phyloP scores from a whole-genome alignment of 2,329 filamentous ascomycete genomes.

The Lithohypha guttulata region DNA sequence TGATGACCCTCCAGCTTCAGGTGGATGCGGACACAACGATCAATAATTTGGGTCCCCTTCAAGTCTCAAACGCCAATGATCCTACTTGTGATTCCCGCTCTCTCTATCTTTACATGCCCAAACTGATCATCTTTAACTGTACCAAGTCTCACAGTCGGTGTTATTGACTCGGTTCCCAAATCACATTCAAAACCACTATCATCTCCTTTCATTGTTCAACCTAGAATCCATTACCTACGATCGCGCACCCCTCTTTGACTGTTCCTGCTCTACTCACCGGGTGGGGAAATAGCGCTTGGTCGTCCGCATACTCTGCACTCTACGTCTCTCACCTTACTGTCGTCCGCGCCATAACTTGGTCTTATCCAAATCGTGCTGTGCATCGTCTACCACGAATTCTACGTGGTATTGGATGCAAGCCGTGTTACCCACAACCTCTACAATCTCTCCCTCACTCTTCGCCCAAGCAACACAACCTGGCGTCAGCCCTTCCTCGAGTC shows the following conservation, averaged over 20 bases:
- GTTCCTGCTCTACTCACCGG: conserved; percentile 8
- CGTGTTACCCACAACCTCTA: not conserved
- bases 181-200: not conserved
- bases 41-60: too few relatives aligned
- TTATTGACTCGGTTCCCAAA: not conserved
- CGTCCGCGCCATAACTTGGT: conserved; percentile 5
- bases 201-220: not conserved
- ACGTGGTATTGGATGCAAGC: not conserved
- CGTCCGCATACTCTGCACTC: conserved; percentile 4
- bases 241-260: not conserved
- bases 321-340: not conserved
- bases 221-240: not conserved
- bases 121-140: not conserved
- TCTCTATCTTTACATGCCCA: conserved; percentile 1
- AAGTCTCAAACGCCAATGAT: conserved; percentile 1
- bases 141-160: conserved; percentile 1
- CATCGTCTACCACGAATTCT: conserved; percentile 10
- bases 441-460: conserved; percentile 1
- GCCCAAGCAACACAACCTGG: conserved; percentile 7
- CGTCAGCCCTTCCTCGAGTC: conserved; percentile 9
- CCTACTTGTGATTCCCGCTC: not conserved
- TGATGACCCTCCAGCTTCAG: too few relatives aligned
- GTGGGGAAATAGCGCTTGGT: conserved; percentile 23
- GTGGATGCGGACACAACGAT: too few relatives aligned
- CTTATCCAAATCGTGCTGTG: conserved; percentile 10